These are phyloP conservation scores for Leccinum colubrinum DNA, from an alignment of 1,284 basidiomycete genomes.

Conservation along the genomic window DNA sequence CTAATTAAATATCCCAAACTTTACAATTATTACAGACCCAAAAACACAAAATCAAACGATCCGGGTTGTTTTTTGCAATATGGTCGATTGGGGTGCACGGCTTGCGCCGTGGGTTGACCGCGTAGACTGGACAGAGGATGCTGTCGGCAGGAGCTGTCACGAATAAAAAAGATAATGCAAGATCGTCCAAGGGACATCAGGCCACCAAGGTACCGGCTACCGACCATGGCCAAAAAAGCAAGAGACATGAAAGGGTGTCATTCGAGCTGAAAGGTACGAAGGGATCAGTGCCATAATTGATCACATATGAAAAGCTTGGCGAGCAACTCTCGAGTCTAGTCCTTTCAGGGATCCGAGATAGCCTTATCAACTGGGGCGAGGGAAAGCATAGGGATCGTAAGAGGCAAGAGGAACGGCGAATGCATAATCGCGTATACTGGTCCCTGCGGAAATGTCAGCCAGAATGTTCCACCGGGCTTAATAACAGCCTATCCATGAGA, in stretches of 20 bases:
- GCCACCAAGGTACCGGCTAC: slow-evolving; percentile 20
- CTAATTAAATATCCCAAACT: slow-evolving; percentile 27
- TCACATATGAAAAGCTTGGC: slow-evolving; percentile 25
- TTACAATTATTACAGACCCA: slow-evolving; percentile 11
- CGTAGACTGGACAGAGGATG: slow-evolving; percentile 1
- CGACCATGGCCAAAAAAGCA: slow-evolving; percentile 6
- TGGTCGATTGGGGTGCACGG: slow-evolving; percentile 14
- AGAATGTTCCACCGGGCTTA: slow-evolving; percentile 22
- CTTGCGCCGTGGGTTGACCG: slow-evolving; percentile 10
- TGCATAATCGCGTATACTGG: slow-evolving; percentile 17
- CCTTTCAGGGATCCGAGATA: slow-evolving; percentile 30
- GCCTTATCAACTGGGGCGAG: slow-evolving; percentile 23
- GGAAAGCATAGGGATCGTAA: slow-evolving; percentile 19
- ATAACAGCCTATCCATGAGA: slow-evolving; percentile 24
- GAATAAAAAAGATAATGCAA: slow-evolving; percentile 12
- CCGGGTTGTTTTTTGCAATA: slow-evolving; percentile 1
- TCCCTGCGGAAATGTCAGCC: slow-evolving; percentile 23
- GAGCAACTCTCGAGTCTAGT: slow-evolving; percentile 21
- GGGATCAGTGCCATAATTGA: slow-evolving; percentile 19
- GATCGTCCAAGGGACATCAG: slow-evolving; percentile 16
- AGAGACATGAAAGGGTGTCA: slow-evolving; percentile 11
- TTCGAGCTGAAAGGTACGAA: slow-evolving; percentile 22
- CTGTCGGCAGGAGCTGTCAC: slow-evolving; percentile 4
- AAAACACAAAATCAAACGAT: slow-evolving; percentile 9
- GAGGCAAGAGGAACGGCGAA: slow-evolving; percentile 31